A percentile compares a stretch with the other conserved stretches of the same genome.
Evolutionary conservation across 495 filamentous ascomycete species (phyloP).

Genomic region (Sabuloglossum arenarium): DNA sequence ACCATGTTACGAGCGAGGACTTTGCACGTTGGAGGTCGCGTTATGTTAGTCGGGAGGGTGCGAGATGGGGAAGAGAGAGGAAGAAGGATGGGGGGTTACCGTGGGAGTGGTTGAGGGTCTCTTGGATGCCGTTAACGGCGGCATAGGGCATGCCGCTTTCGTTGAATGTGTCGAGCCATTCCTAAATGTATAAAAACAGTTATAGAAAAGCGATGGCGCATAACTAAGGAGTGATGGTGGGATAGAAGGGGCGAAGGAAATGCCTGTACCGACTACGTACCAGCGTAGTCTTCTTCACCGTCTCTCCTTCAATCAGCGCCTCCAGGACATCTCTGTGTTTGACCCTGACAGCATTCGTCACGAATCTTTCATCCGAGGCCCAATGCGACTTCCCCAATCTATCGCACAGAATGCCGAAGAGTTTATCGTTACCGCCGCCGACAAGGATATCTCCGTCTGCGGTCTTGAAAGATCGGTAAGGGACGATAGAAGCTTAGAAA

Average conservation of each 20-base stretch:
- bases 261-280: background rate
- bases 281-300: conserved; percentile 50
- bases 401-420: conserved; percentile 75
- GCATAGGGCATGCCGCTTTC: conserved; percentile 88
- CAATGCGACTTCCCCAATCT: conserved; percentile 58
- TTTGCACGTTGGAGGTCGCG: conserved; percentile 9
- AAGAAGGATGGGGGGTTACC: conserved; percentile 23
- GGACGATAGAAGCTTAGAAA: conserved; percentile 76
- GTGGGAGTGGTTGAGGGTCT: conserved; percentile 66
- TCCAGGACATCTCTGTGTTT: conserved; percentile 59
- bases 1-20: conserved; percentile 78
- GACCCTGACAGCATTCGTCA: conserved; percentile 66
- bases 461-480: conserved; percentile 85
- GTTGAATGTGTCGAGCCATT: conserved; percentile 79
- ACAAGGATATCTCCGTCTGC: conserved; percentile 78
- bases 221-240: background rate
- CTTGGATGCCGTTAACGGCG: conserved; percentile 79
- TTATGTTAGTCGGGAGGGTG: background rate
- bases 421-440: conserved; percentile 80
- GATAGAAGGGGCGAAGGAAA: background rate
- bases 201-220: background rate
- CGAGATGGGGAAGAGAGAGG: background rate
- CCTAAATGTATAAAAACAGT: conserved; percentile 16
- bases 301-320: conserved; percentile 50
- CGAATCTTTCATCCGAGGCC: conserved; percentile 53